Conservation (phyloP, 768 basidiomycete genomes). For the Lyophyllum semitale region DNA sequence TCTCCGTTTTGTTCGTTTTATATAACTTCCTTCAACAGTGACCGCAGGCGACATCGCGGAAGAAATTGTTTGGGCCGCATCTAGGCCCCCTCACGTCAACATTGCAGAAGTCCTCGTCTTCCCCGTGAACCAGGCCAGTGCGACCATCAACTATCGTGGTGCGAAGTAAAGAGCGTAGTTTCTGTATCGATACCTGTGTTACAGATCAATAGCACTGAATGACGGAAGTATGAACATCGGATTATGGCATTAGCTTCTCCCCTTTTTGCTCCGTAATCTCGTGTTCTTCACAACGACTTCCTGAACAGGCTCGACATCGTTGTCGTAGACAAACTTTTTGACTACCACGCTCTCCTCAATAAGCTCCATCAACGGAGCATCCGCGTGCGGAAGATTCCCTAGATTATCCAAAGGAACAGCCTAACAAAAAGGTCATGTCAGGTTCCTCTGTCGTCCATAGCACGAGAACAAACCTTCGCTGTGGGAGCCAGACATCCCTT, state of each 20-base stretch:
- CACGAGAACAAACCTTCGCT: conserved; percentile 56
- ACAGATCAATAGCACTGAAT: conserved; percentile 18
- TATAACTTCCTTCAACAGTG: conserved; percentile 46
- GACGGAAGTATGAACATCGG: conserved; percentile 10
- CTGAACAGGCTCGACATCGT: conserved; percentile 50
- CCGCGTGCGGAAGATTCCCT: conserved; percentile 67
- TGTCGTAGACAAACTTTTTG: conserved; percentile 81
- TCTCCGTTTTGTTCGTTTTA: neutral
- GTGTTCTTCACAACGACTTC: conserved; percentile 49
- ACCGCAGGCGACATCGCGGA: conserved; percentile 89
- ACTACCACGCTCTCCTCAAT: conserved; percentile 67
- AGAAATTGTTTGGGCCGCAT: conserved; percentile 96
- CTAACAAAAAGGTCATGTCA: conserved; percentile 34
- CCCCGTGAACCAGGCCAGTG: conserved; percentile 78
- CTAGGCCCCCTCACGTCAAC: conserved; percentile 90
- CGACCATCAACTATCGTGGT: conserved; percentile 61
- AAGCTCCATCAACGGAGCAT: conserved; percentile 57
- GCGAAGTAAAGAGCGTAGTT: conserved; percentile 28
- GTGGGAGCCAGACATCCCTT: conserved; percentile 72
- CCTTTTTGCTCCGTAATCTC: conserved; percentile 56
- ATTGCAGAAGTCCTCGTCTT: conserved; percentile 80
- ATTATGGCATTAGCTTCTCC: conserved; percentile 29
- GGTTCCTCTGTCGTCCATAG: neutral
- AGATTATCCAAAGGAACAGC: conserved; percentile 64
- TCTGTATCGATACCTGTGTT: conserved; percentile 10